phyloP scores from a whole-genome alignment of 208 protist species.

The Ichthyophonus hoferi region DNA sequence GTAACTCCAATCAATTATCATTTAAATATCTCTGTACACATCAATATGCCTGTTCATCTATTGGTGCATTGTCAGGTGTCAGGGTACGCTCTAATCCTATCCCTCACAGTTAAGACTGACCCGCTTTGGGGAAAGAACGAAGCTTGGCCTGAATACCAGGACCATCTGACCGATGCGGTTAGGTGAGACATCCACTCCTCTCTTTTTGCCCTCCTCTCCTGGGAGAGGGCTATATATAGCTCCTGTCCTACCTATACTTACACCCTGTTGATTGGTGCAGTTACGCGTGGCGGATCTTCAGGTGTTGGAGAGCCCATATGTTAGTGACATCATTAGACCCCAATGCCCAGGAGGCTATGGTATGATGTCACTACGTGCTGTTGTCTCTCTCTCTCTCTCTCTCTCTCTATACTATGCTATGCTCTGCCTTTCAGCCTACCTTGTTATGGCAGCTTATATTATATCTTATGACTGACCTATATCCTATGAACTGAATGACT shows the following conservation, averaged over 20 bases:
- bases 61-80: too few relatives aligned
- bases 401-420: not conserved
- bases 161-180: conserved; percentile 7
- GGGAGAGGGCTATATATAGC: too few relatives aligned
- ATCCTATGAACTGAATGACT: too few relatives aligned
- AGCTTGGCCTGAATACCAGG: conserved; percentile 30
- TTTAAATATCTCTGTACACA: too few relatives aligned
- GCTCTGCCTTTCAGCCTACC: not conserved
- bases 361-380: not conserved
- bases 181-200: not conserved
- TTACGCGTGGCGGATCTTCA: conserved; percentile 4
- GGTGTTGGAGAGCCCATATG: conserved; percentile 1
- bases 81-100: too few relatives aligned
- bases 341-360: conserved; percentile 22
- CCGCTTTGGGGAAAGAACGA: not conserved
- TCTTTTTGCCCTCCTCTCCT: not conserved
- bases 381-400: not conserved
- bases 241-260: too few relatives aligned
- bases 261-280: too few relatives aligned
- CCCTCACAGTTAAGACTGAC: not conserved
- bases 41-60: too few relatives aligned
- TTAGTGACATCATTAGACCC: not conserved
- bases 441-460: too few relatives aligned
- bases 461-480: too few relatives aligned
- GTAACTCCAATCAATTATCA: too few relatives aligned